These are phyloP conservation scores for Alternaria tenuissima DNA, from an alignment of 2,329 filamentous ascomycete species.

Conservation along the genomic window DNA sequence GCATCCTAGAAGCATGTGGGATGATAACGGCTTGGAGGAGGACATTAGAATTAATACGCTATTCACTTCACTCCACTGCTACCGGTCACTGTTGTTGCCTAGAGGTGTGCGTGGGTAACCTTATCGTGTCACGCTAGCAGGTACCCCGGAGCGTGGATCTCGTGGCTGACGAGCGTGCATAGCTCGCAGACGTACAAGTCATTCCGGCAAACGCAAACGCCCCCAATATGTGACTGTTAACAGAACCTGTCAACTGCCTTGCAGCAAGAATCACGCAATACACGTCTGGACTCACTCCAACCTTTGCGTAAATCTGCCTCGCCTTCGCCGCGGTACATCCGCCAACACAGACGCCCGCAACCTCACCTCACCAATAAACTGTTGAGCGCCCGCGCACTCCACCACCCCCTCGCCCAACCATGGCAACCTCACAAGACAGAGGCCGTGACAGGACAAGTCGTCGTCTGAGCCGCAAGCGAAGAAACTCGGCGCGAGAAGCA, in stretches of 20 bases:
- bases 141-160: constrained; percentile 9
- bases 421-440: constrained; percentile 46
- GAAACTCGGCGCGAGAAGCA: constrained; percentile 37
- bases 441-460: constrained; percentile 37
- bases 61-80: not conserved
- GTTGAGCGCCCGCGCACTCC: constrained; percentile 17
- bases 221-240: constrained; percentile 44
- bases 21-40: constrained; percentile 6
- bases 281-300: not conserved
- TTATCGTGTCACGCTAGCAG: constrained; percentile 23
- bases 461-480: constrained; percentile 47
- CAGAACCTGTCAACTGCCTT: constrained; percentile 16
- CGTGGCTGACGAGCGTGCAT: constrained; percentile 24
- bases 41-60: not conserved
- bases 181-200: constrained; percentile 16
- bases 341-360: constrained; percentile 15
- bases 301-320: not conserved
- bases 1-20: constrained; percentile 6
- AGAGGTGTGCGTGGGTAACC: constrained; percentile 13
- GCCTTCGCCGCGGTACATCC: constrained; percentile 21
- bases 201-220: constrained; percentile 27
- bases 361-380: constrained; percentile 15
- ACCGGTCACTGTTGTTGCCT: constrained; percentile 15
- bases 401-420: constrained; percentile 26
- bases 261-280: constrained; percentile 28